These are phyloP conservation scores for Arachis stenosperma DNA, from an alignment of 306 rosid species.

Conservation along the genomic window DNA sequence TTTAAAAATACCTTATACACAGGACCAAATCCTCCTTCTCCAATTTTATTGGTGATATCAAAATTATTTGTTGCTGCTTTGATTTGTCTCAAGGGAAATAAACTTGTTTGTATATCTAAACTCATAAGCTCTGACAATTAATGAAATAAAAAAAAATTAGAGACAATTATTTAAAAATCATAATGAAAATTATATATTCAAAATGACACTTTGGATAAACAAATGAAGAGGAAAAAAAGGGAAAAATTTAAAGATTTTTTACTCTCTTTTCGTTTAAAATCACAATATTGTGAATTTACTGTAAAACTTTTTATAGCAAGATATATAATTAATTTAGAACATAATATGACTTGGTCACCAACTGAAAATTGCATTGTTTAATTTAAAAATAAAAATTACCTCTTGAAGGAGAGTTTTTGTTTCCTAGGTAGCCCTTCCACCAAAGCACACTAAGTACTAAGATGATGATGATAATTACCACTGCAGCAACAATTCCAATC, in stretches of 20 bases:
- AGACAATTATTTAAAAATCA: background rate
- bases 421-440: slow-evolving; percentile 42
- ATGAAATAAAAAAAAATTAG: background rate
- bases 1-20: slow-evolving; percentile 29
- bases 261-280: no score
- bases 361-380: no score
- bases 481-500: slow-evolving; percentile 52
- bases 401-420: slow-evolving; percentile 39
- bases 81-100: background rate
- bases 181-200: background rate
- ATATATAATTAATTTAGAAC: no score
- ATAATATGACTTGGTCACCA: no score
- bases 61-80: slow-evolving; percentile 23
- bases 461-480: slow-evolving; percentile 30
- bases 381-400: slow-evolving; percentile 29
- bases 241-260: no score
- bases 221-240: no score
- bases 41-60: slow-evolving; percentile 1
- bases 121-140: background rate
- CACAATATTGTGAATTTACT: background rate
- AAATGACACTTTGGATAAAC: background rate
- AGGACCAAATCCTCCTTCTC: slow-evolving; percentile 35
- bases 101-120: background rate
- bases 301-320: background rate
- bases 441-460: slow-evolving; percentile 42